Percentiles rank a stretch among this genome's conserved stretches.
Conservation (phyloP, 768 basidiomycete species). For the Boletus fagicola region DNA sequence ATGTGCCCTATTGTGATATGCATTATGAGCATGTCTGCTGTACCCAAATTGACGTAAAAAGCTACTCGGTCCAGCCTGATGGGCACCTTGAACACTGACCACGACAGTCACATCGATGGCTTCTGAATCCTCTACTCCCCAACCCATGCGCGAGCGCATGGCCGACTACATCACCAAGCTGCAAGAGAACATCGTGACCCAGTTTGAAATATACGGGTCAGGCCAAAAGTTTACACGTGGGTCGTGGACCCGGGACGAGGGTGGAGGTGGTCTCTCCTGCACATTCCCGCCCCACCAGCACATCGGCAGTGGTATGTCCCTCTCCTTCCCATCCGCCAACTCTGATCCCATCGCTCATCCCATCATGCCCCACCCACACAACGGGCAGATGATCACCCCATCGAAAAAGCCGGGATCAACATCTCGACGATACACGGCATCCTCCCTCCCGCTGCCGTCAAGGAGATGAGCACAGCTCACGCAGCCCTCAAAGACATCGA, state of each 20-base stretch:
- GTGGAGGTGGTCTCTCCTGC: conserved; percentile 20
- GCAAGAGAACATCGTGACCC: conserved; percentile 22
- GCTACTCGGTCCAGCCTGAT: background rate
- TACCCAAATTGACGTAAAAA: background rate
- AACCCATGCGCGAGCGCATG: conserved; percentile 16
- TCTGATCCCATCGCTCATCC: background rate
- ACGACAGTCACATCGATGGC: background rate
- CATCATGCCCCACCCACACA: background rate
- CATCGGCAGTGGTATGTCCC: background rate
- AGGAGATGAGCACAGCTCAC: conserved; percentile 23
- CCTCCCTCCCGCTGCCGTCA: conserved; percentile 22
- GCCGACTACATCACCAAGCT: conserved; percentile 11
- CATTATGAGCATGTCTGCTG: too few species aligned
- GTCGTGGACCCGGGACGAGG: conserved; percentile 17
- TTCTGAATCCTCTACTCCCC: background rate
- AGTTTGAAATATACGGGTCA: conserved; percentile 18
- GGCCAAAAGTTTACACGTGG: conserved; percentile 17
- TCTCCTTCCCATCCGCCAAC: background rate
- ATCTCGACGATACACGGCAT: conserved; percentile 18
- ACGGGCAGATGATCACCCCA: conserved; percentile 11
- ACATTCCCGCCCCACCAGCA: conserved; percentile 12
- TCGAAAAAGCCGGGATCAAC: conserved; percentile 26
- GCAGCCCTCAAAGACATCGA: conserved; percentile 17
- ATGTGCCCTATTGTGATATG: too few species aligned
- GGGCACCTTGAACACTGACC: too few species aligned